Evolutionary conservation across 164 flowering plant species (phyloP), one percentile per base, ranked within the genome.

Genomic region (Echeveria elegans): DNA sequence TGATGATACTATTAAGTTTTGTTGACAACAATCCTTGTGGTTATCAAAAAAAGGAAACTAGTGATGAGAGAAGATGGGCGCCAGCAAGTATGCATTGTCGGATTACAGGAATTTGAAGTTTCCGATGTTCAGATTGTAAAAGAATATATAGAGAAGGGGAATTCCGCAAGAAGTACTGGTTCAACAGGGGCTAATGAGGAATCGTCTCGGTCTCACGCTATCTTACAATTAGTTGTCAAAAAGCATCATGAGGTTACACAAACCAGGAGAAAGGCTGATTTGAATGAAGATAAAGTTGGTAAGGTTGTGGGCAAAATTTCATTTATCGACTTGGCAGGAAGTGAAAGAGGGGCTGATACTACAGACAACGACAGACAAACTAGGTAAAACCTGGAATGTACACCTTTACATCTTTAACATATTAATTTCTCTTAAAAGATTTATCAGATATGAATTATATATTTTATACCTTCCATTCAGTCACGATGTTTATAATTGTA

Each of bases 121-220:
- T 87, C 83, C 26, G 97, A 94, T 83, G 99, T 94, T 56, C 96
- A 91, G 70, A 84, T 91, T 73, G 96, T 94, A 32, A 94, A 86
- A 78, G 97, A 94, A 69, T 94, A 72, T 71, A 94, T 94, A 66
- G 99, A 94, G 82, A 89, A 79, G 75, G 99, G 99, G 31, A 94
- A 91, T 83, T 83, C 87, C 18, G 73, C 96, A 50, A 85, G 99
- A 81, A 94, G 97, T 75, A 94, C 99, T 6, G 99, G 99, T 43
- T 89, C 99, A 41, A 94, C 99, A 48, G 99, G 99, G 73, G 99
- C 97, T 58, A 94, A 94, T 82, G 99, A 94, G 77, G 99, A 94
- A 74, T 94, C 99, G 64, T 94, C 99, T 9, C 79, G 99, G 77
- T 94, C 99, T 30, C 99, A 94, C 82, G 99, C 99, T 72, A 94